These are phyloP conservation scores for Starmerella kuoi DNA, from an alignment of 805 yeast species.

Conservation along the genomic window DNA sequence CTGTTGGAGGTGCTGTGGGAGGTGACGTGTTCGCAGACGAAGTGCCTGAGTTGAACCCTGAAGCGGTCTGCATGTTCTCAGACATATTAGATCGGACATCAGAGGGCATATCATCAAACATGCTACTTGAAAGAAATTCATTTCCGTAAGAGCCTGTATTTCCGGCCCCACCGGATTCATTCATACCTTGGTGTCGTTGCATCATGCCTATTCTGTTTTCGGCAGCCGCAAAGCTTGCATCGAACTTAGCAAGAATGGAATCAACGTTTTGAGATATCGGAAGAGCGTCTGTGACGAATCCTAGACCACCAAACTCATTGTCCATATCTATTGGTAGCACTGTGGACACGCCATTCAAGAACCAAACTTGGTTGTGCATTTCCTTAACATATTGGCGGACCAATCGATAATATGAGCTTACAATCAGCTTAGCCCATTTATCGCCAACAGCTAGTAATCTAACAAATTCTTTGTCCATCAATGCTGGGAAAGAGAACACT, in stretches of 20 bases:
- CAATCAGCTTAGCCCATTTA: conserved; percentile 74
- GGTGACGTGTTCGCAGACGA: not conserved
- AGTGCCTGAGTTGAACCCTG: not conserved
- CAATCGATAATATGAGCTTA: conserved; percentile 76
- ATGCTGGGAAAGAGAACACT: conserved; percentile 86
- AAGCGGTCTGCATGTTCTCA: not conserved
- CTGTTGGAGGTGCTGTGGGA: conserved; percentile 1
- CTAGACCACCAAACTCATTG: conserved; percentile 54
- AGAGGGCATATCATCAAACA: not conserved
- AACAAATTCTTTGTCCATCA: conserved; percentile 68
- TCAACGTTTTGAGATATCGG: conserved; percentile 26
- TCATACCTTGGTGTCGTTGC: not conserved
- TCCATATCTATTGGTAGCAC: conserved; percentile 88
- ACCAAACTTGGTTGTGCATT: conserved; percentile 86
- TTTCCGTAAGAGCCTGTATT: not conserved
- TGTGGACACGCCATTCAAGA: conserved; percentile 77
- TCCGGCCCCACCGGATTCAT: not conserved
- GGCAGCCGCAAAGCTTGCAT: conserved; percentile 23
- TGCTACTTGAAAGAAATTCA: not conserved
- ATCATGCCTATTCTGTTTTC: conserved; percentile 2
- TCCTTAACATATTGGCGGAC: conserved; percentile 72
- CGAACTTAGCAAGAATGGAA: conserved; percentile 22
- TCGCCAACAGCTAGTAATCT: conserved; percentile 75
- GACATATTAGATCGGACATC: not conserved
- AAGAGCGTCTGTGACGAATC: conserved; percentile 34